Base-by-base conservation (phyloP, 2,329 filamentous ascomycete genomes). In the Mycogone perniciosa region DNA sequence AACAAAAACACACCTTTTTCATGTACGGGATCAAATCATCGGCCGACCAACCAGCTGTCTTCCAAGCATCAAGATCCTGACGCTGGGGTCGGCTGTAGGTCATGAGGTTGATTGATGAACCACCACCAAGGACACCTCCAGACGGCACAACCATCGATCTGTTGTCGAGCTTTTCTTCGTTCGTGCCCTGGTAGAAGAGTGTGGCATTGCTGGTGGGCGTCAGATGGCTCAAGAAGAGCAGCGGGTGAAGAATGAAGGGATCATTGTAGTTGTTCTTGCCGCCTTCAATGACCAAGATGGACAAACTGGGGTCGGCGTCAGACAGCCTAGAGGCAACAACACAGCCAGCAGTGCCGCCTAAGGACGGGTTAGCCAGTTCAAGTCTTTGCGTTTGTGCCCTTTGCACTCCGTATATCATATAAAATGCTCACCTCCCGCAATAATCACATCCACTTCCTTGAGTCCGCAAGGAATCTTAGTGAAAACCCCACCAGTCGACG, bases 21-120 rank as follows among this genome's bases (percentile, higher is more conserved):
- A 58, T 41, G 30, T 51, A 58, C 1, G 56, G 57, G n/a, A 61
- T 31, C 31, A 59, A 37, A 3, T 60, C 59, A 7, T 59, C 31
- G 1, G 58, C 52, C 2, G 48, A 44, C 57, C 58, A 61, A 1
- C 58, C 57, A 7, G 52, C 50, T 5, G 50, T 56, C 4, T 58
- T 54, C 48, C 59, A 61, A 1, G 53, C 46, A 20, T 61, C 50
- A 31, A 54, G 55, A 27, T 61, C 57, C 3, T 55, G 52, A 29
- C 58, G 55, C 26, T 59, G 57, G 2, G 56, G 53, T 7, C 59
- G 56, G 9, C 54, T 59, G 43, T 61, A 61, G 6, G 56, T 59
- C 54, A 60, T 51, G 40, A 59, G 47, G 29, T 61, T 61, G 29
- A 60, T 59, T 2, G 59, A 57, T 5, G 59, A 61, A 2, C 59